A percentile compares a stretch with the other conserved stretches of the same genome.
These are phyloP conservation scores for Asterophora parasitica DNA, from an alignment of 768 basidiomycete species.

Conservation along the genomic window DNA sequence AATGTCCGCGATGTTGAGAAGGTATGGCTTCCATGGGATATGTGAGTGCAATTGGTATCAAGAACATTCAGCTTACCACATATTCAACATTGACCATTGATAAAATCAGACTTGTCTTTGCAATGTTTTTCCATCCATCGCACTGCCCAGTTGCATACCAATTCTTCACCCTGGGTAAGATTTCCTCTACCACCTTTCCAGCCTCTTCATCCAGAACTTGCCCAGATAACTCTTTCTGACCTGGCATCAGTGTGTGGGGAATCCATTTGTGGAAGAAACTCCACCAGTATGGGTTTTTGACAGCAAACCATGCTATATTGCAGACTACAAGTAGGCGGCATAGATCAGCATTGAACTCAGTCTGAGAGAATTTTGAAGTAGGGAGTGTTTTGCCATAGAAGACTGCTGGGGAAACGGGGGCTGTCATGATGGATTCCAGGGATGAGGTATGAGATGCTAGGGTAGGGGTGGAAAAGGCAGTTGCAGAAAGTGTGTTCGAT, in stretches of 20 bases:
- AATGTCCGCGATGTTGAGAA: conserved; percentile 19
- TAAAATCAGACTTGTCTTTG: conserved; percentile 18
- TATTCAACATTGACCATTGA: conserved; percentile 22
- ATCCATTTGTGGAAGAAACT: conserved; percentile 3
- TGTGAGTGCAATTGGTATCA: not conserved
- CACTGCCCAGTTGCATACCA: conserved; percentile 21
- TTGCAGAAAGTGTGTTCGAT: not conserved
- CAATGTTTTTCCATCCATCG: conserved; percentile 28
- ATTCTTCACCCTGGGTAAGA: not conserved
- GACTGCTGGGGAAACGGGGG: not conserved
- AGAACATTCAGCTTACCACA: conserved; percentile 14
- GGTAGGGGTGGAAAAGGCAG: not conserved
- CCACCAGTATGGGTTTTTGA: conserved; percentile 1
- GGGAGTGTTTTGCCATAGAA: conserved; percentile 1
- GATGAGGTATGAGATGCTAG: not conserved
- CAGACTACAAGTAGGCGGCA: conserved; percentile 4
- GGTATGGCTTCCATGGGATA: conserved; percentile 11
- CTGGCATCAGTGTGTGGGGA: conserved; percentile 5
- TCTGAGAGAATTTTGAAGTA: not conserved
- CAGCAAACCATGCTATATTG: conserved; percentile 2
- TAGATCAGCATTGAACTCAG: conserved; percentile 3
- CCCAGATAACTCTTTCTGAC: conserved; percentile 7
- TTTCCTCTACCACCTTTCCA: conserved; percentile 12
- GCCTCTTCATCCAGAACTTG: conserved; percentile 9
- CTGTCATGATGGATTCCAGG: not conserved